phyloP scores from a whole-genome alignment of 345 rosid genomes.

The Salix arbutifolia region DNA sequence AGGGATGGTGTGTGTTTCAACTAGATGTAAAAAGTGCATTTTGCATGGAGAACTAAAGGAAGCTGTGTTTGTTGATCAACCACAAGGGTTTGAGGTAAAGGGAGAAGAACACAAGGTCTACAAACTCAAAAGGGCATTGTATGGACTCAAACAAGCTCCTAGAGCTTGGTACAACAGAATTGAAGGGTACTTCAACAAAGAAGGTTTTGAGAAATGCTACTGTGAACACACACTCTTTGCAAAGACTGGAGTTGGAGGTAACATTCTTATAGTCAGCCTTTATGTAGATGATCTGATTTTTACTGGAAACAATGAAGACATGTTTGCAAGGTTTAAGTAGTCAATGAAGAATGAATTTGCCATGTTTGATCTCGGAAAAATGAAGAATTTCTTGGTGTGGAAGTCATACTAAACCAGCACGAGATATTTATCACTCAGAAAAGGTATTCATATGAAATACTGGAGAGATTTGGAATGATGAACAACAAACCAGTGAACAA shows the following conservation, averaged over 20 bases:
- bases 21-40: neutral
- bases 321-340: neutral
- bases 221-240: neutral
- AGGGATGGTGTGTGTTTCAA: neutral
- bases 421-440: no score
- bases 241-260: neutral
- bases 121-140: neutral
- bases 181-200: neutral
- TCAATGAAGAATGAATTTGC: neutral
- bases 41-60: neutral
- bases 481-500: no score
- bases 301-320: neutral
- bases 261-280: neutral
- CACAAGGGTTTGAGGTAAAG: neutral
- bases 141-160: neutral
- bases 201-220: neutral
- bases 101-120: neutral
- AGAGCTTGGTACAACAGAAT: neutral
- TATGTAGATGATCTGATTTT: neutral
- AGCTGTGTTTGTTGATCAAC: neutral
- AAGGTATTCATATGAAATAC: no score
- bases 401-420: neutral
- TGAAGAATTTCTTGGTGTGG: neutral
- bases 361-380: neutral
- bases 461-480: no score